Evolutionary conservation across 176 grass and related monocot species (phyloP).

Genomic region (Lolium perenne): DNA sequence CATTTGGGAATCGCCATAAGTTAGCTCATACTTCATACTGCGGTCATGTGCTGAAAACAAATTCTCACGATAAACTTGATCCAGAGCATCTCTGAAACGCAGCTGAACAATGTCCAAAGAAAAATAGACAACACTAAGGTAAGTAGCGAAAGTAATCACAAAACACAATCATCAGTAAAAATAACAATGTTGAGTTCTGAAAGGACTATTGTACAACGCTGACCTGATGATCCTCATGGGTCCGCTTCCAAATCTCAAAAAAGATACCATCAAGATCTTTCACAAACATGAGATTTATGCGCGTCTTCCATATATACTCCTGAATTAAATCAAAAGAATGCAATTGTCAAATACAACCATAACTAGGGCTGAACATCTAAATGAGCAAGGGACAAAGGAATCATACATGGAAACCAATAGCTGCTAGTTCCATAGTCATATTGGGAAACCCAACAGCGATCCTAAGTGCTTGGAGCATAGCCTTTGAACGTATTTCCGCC

Average conservation of each 20-base stretch:
- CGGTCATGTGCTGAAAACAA: not conserved
- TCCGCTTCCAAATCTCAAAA: constrained; percentile 36
- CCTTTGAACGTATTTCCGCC: not conserved
- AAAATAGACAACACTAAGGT: not conserved
- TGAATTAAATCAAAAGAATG: not conserved
- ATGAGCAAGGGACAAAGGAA: not conserved
- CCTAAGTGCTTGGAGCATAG: constrained; percentile 5
- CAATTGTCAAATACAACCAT: not conserved
- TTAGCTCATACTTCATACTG: not conserved
- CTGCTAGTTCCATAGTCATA: not conserved
- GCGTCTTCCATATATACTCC: not conserved
- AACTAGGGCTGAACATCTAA: not conserved
- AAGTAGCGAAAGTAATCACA: not conserved
- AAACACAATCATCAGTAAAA: not conserved
- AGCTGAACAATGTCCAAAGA: not conserved
- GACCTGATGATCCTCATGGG: constrained; percentile 22
- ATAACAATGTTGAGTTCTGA: not conserved
- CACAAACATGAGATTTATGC: not conserved
- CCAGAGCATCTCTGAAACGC: not conserved
- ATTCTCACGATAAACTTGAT: not conserved
- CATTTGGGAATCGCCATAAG: not conserved
- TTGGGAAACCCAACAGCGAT: not conserved
- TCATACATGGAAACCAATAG: not conserved
- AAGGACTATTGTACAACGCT: not conserved
- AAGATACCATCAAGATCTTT: constrained; percentile 24